Conservation (phyloP, 371 early-diverging fungal species). For the Funneliformis caledonium region DNA sequence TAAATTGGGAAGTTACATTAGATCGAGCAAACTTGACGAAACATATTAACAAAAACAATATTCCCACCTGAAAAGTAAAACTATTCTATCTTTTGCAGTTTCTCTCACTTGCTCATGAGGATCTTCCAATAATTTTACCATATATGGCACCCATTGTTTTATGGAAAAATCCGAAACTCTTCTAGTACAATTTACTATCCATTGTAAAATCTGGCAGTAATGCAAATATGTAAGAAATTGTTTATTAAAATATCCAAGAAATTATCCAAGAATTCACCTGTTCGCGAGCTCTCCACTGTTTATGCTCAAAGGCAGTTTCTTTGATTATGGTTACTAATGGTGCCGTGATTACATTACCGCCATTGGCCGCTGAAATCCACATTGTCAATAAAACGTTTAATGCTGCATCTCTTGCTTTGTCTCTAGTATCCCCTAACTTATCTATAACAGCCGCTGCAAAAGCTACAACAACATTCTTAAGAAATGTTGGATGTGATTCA, state of each 20-base stretch:
- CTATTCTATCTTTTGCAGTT: conserved; percentile 24
- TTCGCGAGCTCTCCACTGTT: conserved; percentile 36
- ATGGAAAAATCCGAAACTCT: conserved; percentile 20
- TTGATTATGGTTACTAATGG: conserved; percentile 15
- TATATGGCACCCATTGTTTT: conserved; percentile 26
- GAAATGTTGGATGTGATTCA: conserved; percentile 21
- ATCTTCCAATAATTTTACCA: conserved; percentile 37
- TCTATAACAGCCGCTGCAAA: conserved; percentile 30
- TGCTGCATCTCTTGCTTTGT: conserved; percentile 27
- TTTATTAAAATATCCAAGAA: neutral
- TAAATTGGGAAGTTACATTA: conserved; percentile 5
- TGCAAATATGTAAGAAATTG: neutral
- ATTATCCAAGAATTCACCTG: conserved; percentile 10
- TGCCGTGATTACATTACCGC: neutral
- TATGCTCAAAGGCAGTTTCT: conserved; percentile 31
- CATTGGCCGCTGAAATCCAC: conserved; percentile 5
- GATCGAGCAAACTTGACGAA: neutral
- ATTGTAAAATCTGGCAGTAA: conserved; percentile 31
- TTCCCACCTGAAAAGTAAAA: conserved; percentile 28
- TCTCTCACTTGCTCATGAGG: conserved; percentile 35
- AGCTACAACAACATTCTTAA: neutral
- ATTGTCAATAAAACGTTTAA: conserved; percentile 33
- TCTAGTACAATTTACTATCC: conserved; percentile 6
- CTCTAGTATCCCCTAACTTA: conserved; percentile 30
- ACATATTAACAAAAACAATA: neutral